phyloP scores from a whole-genome alignment of 495 filamentous ascomycete species.

The Hypoxylon perforatum region DNA sequence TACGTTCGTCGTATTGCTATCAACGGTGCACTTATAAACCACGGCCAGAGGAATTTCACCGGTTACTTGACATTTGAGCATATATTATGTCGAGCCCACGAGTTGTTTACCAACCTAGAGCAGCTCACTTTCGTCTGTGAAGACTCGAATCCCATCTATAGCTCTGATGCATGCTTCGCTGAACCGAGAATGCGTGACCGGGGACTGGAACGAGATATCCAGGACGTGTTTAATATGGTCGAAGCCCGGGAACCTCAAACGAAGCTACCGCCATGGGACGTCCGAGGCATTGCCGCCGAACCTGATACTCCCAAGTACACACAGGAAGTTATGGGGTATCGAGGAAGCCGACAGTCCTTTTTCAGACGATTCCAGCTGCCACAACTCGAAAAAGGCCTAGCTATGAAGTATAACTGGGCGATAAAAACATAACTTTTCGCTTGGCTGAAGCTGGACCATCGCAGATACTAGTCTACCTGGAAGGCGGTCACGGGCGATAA shows the following conservation, averaged over 20 bases:
- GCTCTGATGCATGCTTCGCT: constrained; percentile 34
- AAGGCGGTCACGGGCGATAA: no score
- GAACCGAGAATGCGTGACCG: constrained; percentile 23
- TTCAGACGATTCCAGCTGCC: constrained; percentile 22
- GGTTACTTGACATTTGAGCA: constrained; percentile 17
- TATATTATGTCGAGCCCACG: constrained; percentile 19
- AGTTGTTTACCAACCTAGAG: constrained; percentile 28
- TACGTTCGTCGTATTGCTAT: constrained; percentile 42
- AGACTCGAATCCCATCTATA: constrained; percentile 35
- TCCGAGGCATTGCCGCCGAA: constrained; percentile 30
- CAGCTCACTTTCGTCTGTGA: constrained; percentile 41
- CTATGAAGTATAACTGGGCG: not conserved
- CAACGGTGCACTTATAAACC: constrained; percentile 34
- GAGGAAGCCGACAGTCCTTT: constrained; percentile 17
- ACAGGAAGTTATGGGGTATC: constrained; percentile 25
- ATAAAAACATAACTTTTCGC: not conserved
- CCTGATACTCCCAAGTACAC: constrained; percentile 18
- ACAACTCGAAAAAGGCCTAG: constrained; percentile 2
- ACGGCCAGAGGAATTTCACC: constrained; percentile 1
- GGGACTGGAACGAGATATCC: constrained; percentile 33
- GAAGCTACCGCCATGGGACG: constrained; percentile 21
- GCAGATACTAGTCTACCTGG: no score
- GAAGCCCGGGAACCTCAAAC: constrained; percentile 6
- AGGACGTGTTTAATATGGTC: constrained; percentile 14
- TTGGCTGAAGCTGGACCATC: not conserved